phyloP scores from a whole-genome alignment of 306 rosid genomes.

The Rosa persica region DNA sequence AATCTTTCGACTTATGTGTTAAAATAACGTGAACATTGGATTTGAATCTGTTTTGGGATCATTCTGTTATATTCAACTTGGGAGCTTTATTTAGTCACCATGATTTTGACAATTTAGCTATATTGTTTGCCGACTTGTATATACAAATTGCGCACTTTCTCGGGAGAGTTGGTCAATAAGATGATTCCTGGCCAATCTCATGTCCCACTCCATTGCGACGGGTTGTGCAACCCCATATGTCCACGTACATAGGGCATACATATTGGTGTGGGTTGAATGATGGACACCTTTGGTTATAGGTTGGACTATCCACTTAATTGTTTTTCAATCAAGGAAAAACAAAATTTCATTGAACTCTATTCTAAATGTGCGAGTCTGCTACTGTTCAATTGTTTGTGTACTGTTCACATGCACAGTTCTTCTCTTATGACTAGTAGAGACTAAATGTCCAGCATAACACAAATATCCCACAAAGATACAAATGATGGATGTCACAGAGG shows the following conservation, averaged over 20 bases:
- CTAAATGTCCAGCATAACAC: no score
- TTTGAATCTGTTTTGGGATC: not conserved
- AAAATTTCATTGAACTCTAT: no score
- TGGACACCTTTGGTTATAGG: no score
- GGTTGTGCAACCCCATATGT: not conserved
- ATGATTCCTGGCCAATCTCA: not conserved
- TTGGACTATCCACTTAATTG: no score
- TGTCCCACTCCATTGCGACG: not conserved
- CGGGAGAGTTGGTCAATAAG: not conserved
- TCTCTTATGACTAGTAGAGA: no score
- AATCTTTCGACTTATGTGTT: not conserved
- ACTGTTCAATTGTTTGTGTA: no score
- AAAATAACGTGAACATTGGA: not conserved
- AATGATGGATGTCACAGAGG: no score
- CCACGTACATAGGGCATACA: not conserved
- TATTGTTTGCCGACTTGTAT: not conserved
- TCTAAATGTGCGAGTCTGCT: no score
- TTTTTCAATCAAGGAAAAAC: no score
- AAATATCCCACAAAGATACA: no score
- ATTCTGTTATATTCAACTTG: not conserved
- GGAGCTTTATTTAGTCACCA: not conserved
- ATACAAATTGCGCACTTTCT: not conserved
- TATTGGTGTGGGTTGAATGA: no score
- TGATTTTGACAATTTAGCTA: conserved; percentile 3
- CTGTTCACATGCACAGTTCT: no score